Evolutionary conservation across 2,329 filamentous ascomycete genomes (phyloP).

Genomic region (Aspergillus neoniger): DNA sequence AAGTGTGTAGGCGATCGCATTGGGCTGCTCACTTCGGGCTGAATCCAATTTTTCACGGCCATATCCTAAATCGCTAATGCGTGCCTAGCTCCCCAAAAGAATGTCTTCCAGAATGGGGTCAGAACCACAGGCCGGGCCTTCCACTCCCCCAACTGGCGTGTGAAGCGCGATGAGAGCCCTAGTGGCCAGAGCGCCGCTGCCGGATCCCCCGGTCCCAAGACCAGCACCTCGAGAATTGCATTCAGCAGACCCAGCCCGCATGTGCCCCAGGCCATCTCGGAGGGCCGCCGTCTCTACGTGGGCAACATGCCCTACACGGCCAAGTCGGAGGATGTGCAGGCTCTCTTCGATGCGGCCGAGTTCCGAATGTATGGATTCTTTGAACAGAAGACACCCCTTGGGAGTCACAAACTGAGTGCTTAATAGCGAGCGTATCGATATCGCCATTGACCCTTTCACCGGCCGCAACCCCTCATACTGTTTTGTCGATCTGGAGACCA

Average conservation of each 20-base stretch:
- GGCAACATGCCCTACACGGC: conserved; percentile 59
- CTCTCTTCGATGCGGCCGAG: conserved; percentile 47
- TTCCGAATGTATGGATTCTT: conserved; percentile 36
- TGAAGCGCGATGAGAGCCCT: conserved; percentile 41
- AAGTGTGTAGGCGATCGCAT: conserved; percentile 30
- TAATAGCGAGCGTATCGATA: conserved; percentile 61
- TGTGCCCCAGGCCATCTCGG: conserved; percentile 40
- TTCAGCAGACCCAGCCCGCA: conserved; percentile 35
- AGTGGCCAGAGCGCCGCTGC: conserved; percentile 30
- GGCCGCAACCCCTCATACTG: conserved; percentile 72
- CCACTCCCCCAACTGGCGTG: conserved; percentile 45
- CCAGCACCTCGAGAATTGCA: conserved; percentile 33
- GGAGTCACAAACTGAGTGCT: conserved; percentile 24
- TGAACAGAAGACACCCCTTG: not conserved
- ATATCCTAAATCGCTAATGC: conserved; percentile 20
- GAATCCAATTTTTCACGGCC: conserved; percentile 13
- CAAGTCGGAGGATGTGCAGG: conserved; percentile 53
- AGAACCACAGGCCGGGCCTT: conserved; percentile 41
- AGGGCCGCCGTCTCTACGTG: conserved; percentile 53
- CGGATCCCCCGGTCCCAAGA: conserved; percentile 29
- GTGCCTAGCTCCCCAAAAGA: conserved; percentile 33
- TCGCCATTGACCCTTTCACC: conserved; percentile 68
- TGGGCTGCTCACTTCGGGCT: conserved; percentile 21
- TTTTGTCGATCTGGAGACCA: conserved; percentile 67
- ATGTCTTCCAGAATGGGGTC: conserved; percentile 35